Base-by-base conservation (phyloP, 1,284 basidiomycete species). In the Cryptococcus neoformans region DNA sequence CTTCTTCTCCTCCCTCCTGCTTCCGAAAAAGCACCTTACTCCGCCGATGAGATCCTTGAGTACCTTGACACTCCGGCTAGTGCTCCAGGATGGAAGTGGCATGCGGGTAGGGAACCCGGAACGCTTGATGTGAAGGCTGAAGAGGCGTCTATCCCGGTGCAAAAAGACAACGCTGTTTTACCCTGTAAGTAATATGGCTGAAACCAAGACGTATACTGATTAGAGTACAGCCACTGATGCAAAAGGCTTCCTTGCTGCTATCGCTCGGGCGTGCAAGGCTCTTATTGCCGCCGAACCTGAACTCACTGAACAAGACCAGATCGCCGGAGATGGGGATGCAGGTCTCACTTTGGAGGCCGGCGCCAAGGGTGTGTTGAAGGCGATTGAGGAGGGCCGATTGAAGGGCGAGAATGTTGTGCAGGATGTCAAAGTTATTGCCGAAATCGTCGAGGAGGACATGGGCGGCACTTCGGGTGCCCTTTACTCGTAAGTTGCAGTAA, bases 391-490 rank as follows among this genome's bases (percentile, higher is more conserved):
- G 8, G 73, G 73, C 41, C 80, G 75, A 28, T 82, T 92, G 53
- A 77, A 77, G 17, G 85, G 85, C 10, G 69, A 80, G 17, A 84
- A 92, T 67, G 80, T 90, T 44, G 81, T 88, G 40, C 79, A 80
- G 45, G 81, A 83, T 48, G 79, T 91, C 55, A 83, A 90, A 41
- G 79, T 81, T 4, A 84, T 94, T 56, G 84, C 90, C 2, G 82
- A 85, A 56, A 62, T 74, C 36, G 72, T 78, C 3, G 90, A 93
- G 76, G 86, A 89, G 65, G 81, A 83, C 52, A 96, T 96, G 92
- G 93, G 90, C 37, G 93, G 93, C 16, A 96, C 92, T 5, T 89
- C 87, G 59, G 93, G 92, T 6, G 93, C 92, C 1, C 78, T 96
- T 35, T 96, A 94, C 74, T 91, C 90, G 87, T 90, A 64, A 62